These are phyloP conservation scores for Stereum hirsutum DNA, from an alignment of 1,284 basidiomycete species.

Conservation along the genomic window DNA sequence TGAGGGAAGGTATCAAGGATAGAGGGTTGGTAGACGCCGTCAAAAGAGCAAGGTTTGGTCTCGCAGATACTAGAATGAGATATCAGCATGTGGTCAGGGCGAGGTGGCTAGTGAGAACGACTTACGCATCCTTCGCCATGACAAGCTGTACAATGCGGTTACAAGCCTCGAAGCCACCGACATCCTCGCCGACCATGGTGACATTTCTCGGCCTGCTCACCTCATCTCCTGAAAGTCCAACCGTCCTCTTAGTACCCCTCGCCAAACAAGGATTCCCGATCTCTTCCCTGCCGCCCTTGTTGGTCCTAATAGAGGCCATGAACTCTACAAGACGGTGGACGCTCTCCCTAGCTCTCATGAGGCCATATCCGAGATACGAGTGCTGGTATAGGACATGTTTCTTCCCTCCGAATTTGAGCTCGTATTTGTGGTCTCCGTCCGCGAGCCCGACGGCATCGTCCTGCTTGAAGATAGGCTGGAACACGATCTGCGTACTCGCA, in stretches of 20 bases:
- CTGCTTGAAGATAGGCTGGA: constrained; percentile 69
- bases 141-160: constrained; percentile 82
- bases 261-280: constrained; percentile 77
- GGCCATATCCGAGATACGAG: constrained; percentile 92
- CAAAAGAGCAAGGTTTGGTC: constrained; percentile 90
- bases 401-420: constrained; percentile 68
- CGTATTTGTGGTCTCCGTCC: constrained; percentile 93
- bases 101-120: constrained; percentile 16
- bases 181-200: constrained; percentile 73
- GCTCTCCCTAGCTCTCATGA: constrained; percentile 83
- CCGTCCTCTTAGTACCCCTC: constrained; percentile 49
- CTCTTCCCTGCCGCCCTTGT: constrained; percentile 24
- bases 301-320: constrained; percentile 47
- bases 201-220: constrained; percentile 45
- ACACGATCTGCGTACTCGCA: constrained; percentile 96
- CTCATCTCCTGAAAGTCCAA: constrained; percentile 64
- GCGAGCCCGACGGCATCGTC: constrained; percentile 43
- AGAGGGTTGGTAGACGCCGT: constrained; percentile 96
- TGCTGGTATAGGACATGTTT: constrained; percentile 84
- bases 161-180: constrained; percentile 84
- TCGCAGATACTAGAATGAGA: constrained; percentile 61
- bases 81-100: constrained; percentile 7
- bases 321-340: constrained; percentile 90
- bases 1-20: constrained; percentile 81
- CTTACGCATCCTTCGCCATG: constrained; percentile 92